Evolutionary conservation across 345 rosid species (phyloP).

Genomic region (Sisymbrium altissimum): DNA sequence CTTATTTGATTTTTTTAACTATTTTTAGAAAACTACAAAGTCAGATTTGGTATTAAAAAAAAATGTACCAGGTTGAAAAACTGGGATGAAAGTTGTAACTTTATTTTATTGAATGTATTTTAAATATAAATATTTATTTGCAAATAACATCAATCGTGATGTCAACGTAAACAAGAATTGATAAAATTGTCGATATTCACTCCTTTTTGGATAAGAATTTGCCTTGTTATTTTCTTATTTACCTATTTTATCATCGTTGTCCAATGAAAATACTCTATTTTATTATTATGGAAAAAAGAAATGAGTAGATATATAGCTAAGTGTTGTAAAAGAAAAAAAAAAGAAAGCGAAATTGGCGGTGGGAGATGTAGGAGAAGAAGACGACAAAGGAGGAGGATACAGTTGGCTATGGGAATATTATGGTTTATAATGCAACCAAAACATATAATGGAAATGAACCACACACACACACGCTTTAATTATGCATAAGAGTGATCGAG

Average conservation of each 20-base stretch:
- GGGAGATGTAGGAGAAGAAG: slow-evolving; percentile 17
- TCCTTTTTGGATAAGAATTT: not conserved
- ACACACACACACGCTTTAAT: slow-evolving; percentile 30
- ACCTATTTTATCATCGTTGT: not conserved
- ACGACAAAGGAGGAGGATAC: slow-evolving; percentile 34
- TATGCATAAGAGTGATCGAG: slow-evolving; percentile 25
- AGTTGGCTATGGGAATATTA: slow-evolving; percentile 65
- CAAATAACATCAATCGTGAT: not conserved
- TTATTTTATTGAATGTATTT: not conserved
- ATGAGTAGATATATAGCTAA: slow-evolving; percentile 13
- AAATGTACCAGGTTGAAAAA: too few relatives aligned
- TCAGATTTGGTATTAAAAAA: not conserved
- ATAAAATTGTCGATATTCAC: not conserved
- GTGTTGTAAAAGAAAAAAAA: not conserved
- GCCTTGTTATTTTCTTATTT: not conserved
- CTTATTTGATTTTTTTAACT: too few relatives aligned
- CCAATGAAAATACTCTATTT: not conserved
- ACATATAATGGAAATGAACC: slow-evolving; percentile 33
- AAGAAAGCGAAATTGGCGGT: slow-evolving; percentile 48
- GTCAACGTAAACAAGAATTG: too few relatives aligned
- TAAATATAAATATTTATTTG: not conserved
- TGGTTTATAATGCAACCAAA: slow-evolving; percentile 39
- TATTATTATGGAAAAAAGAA: not conserved
- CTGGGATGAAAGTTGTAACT: not conserved
- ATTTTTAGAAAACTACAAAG: not conserved